Conservation (phyloP, 306 rosid species). For the Pterocarpus santalinus region DNA sequence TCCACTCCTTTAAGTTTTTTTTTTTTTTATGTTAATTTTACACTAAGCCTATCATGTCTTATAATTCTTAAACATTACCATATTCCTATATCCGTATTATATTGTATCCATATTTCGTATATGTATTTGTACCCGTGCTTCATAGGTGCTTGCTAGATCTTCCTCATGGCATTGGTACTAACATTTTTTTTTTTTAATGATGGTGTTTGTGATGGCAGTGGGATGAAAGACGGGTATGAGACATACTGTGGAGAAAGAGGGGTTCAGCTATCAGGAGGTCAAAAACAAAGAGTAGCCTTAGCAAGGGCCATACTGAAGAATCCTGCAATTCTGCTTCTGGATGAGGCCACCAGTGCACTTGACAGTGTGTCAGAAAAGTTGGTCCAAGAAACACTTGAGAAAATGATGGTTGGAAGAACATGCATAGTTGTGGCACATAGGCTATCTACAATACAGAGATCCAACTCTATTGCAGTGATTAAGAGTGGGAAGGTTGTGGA, state of each 20-base stretch:
- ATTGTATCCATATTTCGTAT: no score
- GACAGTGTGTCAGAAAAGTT: slow-evolving; percentile 84
- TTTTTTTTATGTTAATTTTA: no score
- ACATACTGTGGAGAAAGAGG: slow-evolving; percentile 94
- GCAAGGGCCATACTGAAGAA: slow-evolving; percentile 88
- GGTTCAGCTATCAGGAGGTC: slow-evolving; percentile 90
- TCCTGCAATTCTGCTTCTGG: slow-evolving; percentile 82
- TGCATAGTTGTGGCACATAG: slow-evolving; percentile 83
- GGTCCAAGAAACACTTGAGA: slow-evolving; percentile 81
- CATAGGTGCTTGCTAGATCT: background rate
- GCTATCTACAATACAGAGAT: slow-evolving; percentile 77
- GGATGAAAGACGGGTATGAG: slow-evolving; percentile 84
- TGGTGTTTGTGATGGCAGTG: slow-evolving; percentile 52
- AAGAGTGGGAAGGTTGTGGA: slow-evolving; percentile 78
- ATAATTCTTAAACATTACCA: no score
- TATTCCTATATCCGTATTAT: no score
- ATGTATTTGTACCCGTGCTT: no score
- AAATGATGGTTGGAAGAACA: slow-evolving; percentile 80
- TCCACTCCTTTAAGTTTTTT: no score
- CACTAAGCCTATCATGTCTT: no score
- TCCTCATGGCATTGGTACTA: slow-evolving; percentile 8
- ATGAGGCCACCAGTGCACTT: slow-evolving; percentile 94
- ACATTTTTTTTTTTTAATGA: background rate
- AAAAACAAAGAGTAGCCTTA: slow-evolving; percentile 87
- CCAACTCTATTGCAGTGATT: slow-evolving; percentile 77